Base-by-base conservation (phyloP, 1,284 basidiomycete genomes). In the Leccinum cinnamomeum region DNA sequence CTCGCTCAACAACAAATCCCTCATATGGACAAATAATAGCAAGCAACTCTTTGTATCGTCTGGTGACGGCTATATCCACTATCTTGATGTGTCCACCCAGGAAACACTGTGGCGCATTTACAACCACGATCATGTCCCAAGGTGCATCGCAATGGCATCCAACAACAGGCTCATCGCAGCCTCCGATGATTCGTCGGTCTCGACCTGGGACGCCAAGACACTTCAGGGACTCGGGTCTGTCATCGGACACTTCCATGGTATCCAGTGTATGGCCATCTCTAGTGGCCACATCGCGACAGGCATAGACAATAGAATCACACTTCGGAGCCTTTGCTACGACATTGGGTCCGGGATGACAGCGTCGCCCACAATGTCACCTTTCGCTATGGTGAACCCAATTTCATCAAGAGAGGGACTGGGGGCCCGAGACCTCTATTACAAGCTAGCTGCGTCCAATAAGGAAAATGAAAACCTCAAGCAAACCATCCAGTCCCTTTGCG, bases 331-430 rank as follows among this genome's bases (percentile, higher is more conserved):
- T 16, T 20, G 53, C 3, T 30, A 25, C 33, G 3, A 18, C 11
- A 3, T 35, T 35, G 28, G 2, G 28, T 18, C 37, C 37, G 6
- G 12, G 37, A 37, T 16, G 37, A 14, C 37, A 37, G 1, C 6
- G 14, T 3, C 12, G 35, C 37, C 35, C 37, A 1, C 14, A 37
- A 37, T 37, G 37, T 37, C 12, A 1, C 12, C 35, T 23, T 20
- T 10, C 18, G 0, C 20, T 2, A 48, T 7, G 3, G 18, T 11
- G 28, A 2, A 28, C 28, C 7, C 28, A 28, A 0, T 8, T 28
- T 0, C 30, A 33, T 8, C 28, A 20, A 20, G 25, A 25, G 25
- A 28, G 25, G 25, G 25, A 28, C 25, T 28, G 25, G 25, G 25
- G 25, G 25, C 3, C 23, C 23, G 23, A 1, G 25, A 53, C 39